phyloP scores from a whole-genome alignment of 768 basidiomycete species.

The Xanthoconium stramineum region DNA sequence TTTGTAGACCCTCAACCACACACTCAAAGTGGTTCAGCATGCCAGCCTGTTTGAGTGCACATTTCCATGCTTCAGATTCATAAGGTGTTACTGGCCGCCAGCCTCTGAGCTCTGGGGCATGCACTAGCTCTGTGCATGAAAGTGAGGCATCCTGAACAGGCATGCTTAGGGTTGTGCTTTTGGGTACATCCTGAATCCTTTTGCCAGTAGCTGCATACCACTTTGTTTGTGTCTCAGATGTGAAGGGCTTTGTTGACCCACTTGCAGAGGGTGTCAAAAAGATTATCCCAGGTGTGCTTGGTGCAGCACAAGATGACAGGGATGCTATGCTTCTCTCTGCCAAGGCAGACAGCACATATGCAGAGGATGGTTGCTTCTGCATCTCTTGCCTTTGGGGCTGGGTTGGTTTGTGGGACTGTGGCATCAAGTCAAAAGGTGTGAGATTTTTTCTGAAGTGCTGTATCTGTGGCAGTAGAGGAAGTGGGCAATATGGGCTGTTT shows the following conservation, averaged over 20 bases:
- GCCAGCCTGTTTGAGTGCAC: too few species aligned
- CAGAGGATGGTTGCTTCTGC: background rate
- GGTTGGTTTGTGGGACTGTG: too few species aligned
- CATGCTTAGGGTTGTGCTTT: background rate
- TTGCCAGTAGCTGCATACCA: background rate
- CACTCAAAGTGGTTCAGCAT: too few species aligned
- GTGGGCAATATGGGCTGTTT: too few species aligned
- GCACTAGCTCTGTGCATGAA: background rate
- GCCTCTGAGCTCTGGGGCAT: background rate
- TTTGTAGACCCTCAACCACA: background rate
- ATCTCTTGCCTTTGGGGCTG: too few species aligned
- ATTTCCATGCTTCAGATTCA: too few species aligned
- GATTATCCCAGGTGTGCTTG: background rate
- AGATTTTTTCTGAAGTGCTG: too few species aligned
- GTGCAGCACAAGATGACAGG: background rate
- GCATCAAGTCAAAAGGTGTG: too few species aligned
- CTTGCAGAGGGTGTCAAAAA: background rate
- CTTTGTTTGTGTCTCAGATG: background rate
- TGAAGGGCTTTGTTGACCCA: background rate
- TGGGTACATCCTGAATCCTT: background rate
- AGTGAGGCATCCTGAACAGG: background rate
- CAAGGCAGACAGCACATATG: background rate
- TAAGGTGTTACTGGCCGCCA: background rate
- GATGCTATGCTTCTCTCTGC: background rate
- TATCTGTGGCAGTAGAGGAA: too few species aligned